Percentiles rank a stretch among this genome's conserved stretches.
Evolutionary conservation across 1,284 basidiomycete species (phyloP).

Genomic region (Cutaneotrichosporon curvatum): DNA sequence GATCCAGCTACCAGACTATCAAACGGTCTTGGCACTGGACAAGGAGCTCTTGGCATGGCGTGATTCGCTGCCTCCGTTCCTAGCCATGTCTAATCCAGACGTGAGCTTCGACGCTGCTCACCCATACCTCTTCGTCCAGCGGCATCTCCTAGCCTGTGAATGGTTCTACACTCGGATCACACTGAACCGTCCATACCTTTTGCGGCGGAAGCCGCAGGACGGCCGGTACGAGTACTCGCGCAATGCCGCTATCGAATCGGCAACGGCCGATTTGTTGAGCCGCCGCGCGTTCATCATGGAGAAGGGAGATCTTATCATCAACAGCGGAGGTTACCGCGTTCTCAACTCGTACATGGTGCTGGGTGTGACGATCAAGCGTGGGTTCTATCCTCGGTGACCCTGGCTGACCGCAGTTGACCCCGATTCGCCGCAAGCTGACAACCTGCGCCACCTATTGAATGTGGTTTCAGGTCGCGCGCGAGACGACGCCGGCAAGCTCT

Average conservation of each 20-base stretch:
- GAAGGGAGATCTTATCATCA: slow-evolving; percentile 45
- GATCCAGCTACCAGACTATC: slow-evolving; percentile 47
- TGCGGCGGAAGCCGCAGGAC: slow-evolving; percentile 44
- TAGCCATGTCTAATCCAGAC: slow-evolving; percentile 41
- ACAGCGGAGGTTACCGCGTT: slow-evolving; percentile 45
- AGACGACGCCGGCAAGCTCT: slow-evolving; percentile 41
- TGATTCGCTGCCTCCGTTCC: slow-evolving; percentile 42
- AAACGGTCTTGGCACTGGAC: slow-evolving; percentile 46
- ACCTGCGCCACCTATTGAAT: slow-evolving; percentile 45
- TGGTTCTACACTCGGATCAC: slow-evolving; percentile 46
- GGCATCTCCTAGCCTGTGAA: slow-evolving; percentile 43
- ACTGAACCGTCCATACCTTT: slow-evolving; percentile 44
- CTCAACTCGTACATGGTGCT: slow-evolving; percentile 47
- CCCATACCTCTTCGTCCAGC: slow-evolving; percentile 44
- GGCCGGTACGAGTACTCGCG: slow-evolving; percentile 45
- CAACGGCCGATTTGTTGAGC: slow-evolving; percentile 45
- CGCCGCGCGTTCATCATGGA: slow-evolving; percentile 46
- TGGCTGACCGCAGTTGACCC: slow-evolving; percentile 38
- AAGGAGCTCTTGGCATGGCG: slow-evolving; percentile 46
- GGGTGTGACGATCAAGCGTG: slow-evolving; percentile 47
- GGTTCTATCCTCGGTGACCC: slow-evolving; percentile 4
- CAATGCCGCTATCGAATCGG: slow-evolving; percentile 47
- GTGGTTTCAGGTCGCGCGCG: slow-evolving; percentile 46
- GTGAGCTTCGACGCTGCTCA: slow-evolving; percentile 37
- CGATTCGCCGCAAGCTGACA: slow-evolving; percentile 45